A percentile compares a stretch with the other conserved stretches of the same genome.
Evolutionary conservation across 306 rosid species (phyloP).

Genomic region (Chamaecrista fasciculata): DNA sequence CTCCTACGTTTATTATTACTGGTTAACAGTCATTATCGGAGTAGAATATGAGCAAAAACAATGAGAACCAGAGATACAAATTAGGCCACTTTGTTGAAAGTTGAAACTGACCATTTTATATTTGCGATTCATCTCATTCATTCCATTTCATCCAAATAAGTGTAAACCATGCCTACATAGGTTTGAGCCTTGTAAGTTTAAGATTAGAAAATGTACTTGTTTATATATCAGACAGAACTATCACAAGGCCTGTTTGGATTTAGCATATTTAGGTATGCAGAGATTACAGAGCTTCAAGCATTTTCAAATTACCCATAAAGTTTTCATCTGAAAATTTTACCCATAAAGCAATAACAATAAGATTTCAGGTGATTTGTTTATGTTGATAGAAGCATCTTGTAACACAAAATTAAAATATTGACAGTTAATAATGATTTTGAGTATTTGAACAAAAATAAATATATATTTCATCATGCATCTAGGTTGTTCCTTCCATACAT

Average conservation of each 20-base stretch:
- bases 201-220: not conserved
- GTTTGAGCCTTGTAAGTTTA: not conserved
- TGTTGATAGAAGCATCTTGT: slow-evolving; percentile 15
- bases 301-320: slow-evolving; percentile 7
- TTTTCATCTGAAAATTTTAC: too few species aligned
- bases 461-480: slow-evolving; percentile 2
- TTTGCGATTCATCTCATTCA: not conserved
- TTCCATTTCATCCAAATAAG: not conserved
- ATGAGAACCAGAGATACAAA: not conserved
- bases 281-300: not conserved
- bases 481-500: not conserved
- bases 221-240: not conserved
- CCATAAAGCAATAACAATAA: slow-evolving; percentile 1
- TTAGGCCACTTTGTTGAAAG: not conserved
- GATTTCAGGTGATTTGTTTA: slow-evolving; percentile 1
- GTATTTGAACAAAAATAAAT: too few species aligned
- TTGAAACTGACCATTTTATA: not conserved
- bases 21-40: not conserved
- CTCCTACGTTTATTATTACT: not conserved
- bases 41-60: not conserved
- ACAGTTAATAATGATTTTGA: not conserved
- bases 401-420: not conserved
- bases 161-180: not conserved
- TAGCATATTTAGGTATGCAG: not conserved
- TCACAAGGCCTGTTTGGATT: not conserved